phyloP scores from a whole-genome alignment of 2,329 filamentous ascomycete species.

The Trichoderma pleuroti region DNA sequence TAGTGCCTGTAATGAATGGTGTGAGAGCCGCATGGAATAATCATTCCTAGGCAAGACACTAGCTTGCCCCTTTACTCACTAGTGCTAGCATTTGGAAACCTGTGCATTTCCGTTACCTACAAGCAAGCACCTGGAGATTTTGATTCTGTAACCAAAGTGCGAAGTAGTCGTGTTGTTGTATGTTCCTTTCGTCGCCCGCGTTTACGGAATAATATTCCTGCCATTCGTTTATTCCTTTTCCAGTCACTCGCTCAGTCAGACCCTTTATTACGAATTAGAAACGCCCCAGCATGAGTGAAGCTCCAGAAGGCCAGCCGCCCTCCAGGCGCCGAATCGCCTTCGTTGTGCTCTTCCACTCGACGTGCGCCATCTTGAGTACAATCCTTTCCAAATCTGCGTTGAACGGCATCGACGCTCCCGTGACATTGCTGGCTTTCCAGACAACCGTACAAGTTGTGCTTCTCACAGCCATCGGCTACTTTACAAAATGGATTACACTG shows the following conservation, averaged over 20 bases:
- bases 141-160: neutral
- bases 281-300: slow-evolving; percentile 2
- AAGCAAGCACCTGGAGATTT: neutral
- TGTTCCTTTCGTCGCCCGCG: neutral
- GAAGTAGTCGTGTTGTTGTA: neutral
- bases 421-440: slow-evolving; percentile 6
- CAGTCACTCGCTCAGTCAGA: slow-evolving; percentile 7
- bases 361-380: slow-evolving; percentile 11
- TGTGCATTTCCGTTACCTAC: neutral
- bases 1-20: neutral
- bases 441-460: slow-evolving; percentile 5
- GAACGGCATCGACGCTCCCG: slow-evolving; percentile 7
- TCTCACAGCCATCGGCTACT: slow-evolving; percentile 3
- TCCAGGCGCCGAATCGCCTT: slow-evolving; percentile 10
- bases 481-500: slow-evolving; percentile 12
- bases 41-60: neutral
- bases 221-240: neutral
- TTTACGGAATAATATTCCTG: neutral
- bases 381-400: slow-evolving; percentile 12
- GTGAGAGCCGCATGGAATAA: neutral
- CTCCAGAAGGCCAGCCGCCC: neutral
- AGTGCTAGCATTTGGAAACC: neutral
- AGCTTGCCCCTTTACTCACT: slow-evolving; percentile 14
- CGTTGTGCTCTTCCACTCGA: slow-evolving; percentile 12
- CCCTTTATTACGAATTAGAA: neutral